These are phyloP conservation scores for Suillus sp. DNA, from an alignment of 768 basidiomycete genomes.

Conservation along the genomic window DNA sequence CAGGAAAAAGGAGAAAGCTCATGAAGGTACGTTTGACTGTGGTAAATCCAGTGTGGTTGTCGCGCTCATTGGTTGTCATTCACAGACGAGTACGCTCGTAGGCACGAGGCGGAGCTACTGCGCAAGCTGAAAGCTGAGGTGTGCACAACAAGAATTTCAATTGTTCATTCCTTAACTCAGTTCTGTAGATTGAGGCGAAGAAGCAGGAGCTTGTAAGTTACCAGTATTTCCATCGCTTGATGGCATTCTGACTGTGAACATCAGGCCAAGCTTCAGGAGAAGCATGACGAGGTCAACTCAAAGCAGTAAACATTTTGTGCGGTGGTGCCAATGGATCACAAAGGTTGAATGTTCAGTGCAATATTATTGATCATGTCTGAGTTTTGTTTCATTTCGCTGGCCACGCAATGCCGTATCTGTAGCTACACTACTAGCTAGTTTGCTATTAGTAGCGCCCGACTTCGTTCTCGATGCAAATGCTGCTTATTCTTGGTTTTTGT, in stretches of 20 bases:
- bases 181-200: conserved; percentile 32
- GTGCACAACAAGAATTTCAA: conserved; percentile 17
- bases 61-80: background rate
- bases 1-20: conserved; percentile 75
- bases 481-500: background rate
- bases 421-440: background rate
- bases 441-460: background rate
- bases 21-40: conserved; percentile 51
- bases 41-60: background rate
- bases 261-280: conserved; percentile 5
- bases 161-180: background rate
- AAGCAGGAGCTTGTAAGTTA: conserved; percentile 36
- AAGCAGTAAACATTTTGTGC: background rate
- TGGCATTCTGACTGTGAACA: background rate
- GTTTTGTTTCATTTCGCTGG: background rate
- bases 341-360: background rate
- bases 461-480: background rate
- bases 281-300: conserved; percentile 9
- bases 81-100: conserved; percentile 64
- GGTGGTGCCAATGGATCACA: background rate
- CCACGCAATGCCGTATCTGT: background rate
- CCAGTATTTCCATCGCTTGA: too few relatives aligned
- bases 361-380: too few relatives aligned
- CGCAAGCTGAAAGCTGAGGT: conserved; percentile 62
- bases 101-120: conserved; percentile 58